Percentiles rank a stretch among this genome's conserved stretches.
phyloP scores from a whole-genome alignment of 2,329 filamentous ascomycete species.

The Colletotrichum spaethianum region DNA sequence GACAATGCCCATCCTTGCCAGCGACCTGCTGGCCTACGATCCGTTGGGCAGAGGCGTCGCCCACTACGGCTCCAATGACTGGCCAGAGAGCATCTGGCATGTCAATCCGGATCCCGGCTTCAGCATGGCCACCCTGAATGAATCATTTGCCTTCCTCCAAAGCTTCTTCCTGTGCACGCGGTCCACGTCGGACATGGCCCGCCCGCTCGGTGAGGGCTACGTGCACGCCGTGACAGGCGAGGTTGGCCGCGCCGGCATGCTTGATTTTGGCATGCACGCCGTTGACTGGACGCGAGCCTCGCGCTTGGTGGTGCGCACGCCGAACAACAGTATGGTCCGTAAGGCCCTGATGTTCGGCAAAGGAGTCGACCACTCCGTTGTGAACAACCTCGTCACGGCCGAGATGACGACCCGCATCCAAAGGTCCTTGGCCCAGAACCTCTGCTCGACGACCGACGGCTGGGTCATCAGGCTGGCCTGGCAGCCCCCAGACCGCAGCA shows the following conservation, averaged over 20 bases:
- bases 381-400: conserved; percentile 26
- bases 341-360: conserved; percentile 21
- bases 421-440: background rate
- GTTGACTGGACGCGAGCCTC: conserved; percentile 28
- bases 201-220: conserved; percentile 32
- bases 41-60: conserved; percentile 33
- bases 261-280: conserved; percentile 4
- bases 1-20: conserved; percentile 41
- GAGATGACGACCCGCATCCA: conserved; percentile 34
- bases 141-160: conserved; percentile 30
- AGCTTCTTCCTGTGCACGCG: conserved; percentile 33
- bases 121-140: conserved; percentile 38
- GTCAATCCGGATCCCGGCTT: conserved; percentile 33
- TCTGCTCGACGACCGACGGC: conserved; percentile 23
- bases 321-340: conserved; percentile 33
- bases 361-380: conserved; percentile 12
- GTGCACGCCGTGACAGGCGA: conserved; percentile 29
- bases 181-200: conserved; percentile 26
- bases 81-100: conserved; percentile 35
- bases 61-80: conserved; percentile 41
- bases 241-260: conserved; percentile 29
- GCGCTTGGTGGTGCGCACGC: conserved; percentile 17
- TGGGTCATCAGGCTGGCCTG: conserved; percentile 35
- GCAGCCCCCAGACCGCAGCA: conserved; percentile 36
- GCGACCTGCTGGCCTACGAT: conserved; percentile 42